Percentiles rank a stretch among this genome's conserved stretches.
Evolutionary conservation across 2,329 filamentous ascomycete genomes (phyloP).

Genomic region (Claviceps arundinis): DNA sequence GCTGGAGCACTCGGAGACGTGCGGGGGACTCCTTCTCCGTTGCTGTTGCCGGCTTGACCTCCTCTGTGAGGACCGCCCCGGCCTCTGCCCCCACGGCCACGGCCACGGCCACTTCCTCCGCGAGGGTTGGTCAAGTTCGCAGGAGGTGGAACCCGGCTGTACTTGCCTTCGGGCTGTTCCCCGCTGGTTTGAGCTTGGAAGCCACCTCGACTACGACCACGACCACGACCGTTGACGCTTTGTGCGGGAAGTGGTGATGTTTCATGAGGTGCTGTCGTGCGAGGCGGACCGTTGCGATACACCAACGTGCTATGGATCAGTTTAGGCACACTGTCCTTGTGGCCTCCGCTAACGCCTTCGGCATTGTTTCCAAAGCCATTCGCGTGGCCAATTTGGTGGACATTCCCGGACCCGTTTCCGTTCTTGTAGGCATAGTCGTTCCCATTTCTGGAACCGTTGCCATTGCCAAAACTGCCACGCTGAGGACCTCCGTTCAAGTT

Average conservation of each 20-base stretch:
- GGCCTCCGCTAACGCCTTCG: no score
- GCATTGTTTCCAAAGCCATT: no score
- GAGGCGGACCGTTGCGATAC: constrained; percentile 28
- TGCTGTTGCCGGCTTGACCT: constrained; percentile 20
- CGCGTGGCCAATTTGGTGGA: no score
- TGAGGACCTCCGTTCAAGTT: constrained; percentile 23
- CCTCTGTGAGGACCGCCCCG: constrained; percentile 22
- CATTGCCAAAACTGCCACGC: constrained; percentile 17
- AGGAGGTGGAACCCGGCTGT: constrained; percentile 48
- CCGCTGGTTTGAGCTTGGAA: constrained; percentile 8
- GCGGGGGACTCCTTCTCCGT: constrained; percentile 1
- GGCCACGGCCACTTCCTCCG: constrained; percentile 22
- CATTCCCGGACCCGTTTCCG: constrained; percentile 1
- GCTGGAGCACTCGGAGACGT: background rate
- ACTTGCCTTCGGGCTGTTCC: constrained; percentile 20
- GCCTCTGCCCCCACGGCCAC: constrained; percentile 26
- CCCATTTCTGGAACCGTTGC: constrained; percentile 7
- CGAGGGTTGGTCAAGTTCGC: constrained; percentile 35
- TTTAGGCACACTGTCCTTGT: constrained; percentile 17
- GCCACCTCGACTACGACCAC: constrained; percentile 7
- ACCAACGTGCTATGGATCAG: constrained; percentile 39
- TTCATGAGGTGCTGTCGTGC: constrained; percentile 9
- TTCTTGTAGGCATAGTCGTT: background rate
- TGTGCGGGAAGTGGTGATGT: constrained; percentile 12
- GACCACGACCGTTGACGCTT: constrained; percentile 14